Percentiles rank a stretch among this genome's conserved stretches.
phyloP scores from a whole-genome alignment of 495 filamentous ascomycete genomes.

The Patellaria atrata region DNA sequence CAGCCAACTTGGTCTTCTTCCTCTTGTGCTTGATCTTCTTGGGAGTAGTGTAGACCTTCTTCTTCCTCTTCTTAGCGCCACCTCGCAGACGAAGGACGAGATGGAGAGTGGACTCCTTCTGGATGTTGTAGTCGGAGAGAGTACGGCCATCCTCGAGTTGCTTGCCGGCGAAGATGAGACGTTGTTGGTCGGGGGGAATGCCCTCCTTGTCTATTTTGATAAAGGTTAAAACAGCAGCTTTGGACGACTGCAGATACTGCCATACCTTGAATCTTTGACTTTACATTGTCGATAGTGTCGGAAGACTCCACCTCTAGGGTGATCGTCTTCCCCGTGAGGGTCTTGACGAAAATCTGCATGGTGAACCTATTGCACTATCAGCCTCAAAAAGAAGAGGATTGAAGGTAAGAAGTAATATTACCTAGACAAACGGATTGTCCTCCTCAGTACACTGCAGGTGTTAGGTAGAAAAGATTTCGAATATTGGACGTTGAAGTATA shows the following conservation, averaged over 20 bases:
- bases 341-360: constrained; percentile 99
- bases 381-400: constrained; percentile 3
- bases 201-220: constrained; percentile 80
- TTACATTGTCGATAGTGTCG: constrained; percentile 99
- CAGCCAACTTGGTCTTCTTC: constrained; percentile 99
- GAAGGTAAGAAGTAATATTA: too few relatives aligned
- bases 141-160: constrained; percentile 99
- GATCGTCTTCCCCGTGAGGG: constrained; percentile 99
- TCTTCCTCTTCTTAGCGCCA: constrained; percentile 99
- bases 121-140: constrained; percentile 99
- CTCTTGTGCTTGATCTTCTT: constrained; percentile 99
- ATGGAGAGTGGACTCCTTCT: constrained; percentile 99
- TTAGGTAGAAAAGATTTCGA: too few relatives aligned
- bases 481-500: too few relatives aligned
- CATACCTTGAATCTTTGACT: constrained; percentile 74
- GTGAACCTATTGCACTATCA: constrained; percentile 25
- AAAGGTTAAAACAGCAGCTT: constrained; percentile 1
- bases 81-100: constrained; percentile 94
- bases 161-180: constrained; percentile 99
- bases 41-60: constrained; percentile 99
- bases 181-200: constrained; percentile 99
- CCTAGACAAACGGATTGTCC: too few relatives aligned
- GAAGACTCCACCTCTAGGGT: constrained; percentile 99
- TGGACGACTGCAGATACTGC: constrained; percentile 3
- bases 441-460: too few relatives aligned